Conservation (phyloP, 2,329 filamentous ascomycete genomes). For the Fusarium virguliforme region DNA sequence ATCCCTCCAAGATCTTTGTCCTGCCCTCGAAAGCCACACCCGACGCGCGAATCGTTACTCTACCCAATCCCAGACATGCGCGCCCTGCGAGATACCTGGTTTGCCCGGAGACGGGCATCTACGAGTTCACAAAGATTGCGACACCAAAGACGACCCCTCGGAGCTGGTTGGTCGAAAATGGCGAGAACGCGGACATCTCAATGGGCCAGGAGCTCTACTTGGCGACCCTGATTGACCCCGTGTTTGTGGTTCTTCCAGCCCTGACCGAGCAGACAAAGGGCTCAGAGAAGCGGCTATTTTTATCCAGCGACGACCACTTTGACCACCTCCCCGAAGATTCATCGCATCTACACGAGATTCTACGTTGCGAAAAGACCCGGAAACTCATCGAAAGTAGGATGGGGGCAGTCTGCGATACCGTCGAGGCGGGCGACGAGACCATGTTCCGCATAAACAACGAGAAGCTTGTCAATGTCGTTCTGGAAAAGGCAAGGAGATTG, state of each 20-base stretch:
- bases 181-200: constrained; percentile 61
- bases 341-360: constrained; percentile 72
- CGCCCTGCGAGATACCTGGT: constrained; percentile 73
- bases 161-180: constrained; percentile 73
- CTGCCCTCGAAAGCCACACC: constrained; percentile 69
- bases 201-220: constrained; percentile 83
- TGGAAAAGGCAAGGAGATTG: constrained; percentile 82
- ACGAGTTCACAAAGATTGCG: constrained; percentile 75
- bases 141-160: constrained; percentile 69
- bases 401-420: constrained; percentile 81
- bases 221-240: constrained; percentile 85
- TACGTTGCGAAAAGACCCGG: constrained; percentile 66
- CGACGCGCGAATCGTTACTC: constrained; percentile 72
- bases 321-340: constrained; percentile 72
- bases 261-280: constrained; percentile 67
- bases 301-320: constrained; percentile 80
- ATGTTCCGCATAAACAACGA: constrained; percentile 86
- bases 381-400: constrained; percentile 76
- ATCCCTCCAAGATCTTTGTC: constrained; percentile 72
- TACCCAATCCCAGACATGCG: constrained; percentile 72
- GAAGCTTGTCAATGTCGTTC: constrained; percentile 77
- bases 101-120: constrained; percentile 74
- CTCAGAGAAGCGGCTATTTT: constrained; percentile 74
- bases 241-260: constrained; percentile 87
- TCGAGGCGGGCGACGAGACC: constrained; percentile 85